Base-by-base conservation (phyloP, 2,329 filamentous ascomycete species). In the Calonectria pteridis region DNA sequence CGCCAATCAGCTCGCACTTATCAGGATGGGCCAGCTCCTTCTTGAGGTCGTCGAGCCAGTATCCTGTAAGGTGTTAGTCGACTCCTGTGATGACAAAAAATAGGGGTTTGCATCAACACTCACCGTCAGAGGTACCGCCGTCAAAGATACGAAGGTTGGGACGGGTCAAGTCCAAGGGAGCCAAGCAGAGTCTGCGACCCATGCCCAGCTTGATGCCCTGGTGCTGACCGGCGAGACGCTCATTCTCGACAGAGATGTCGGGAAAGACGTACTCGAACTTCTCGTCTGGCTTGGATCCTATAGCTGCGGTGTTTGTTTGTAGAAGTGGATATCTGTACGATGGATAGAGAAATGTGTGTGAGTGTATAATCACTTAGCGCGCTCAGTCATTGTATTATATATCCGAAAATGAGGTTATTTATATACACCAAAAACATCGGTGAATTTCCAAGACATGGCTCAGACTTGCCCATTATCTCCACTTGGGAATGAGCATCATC, bases 231-330 rank as follows among this genome's bases (percentile, higher is more conserved):
- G 29, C 31, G 29, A 67, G 64, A 35, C 64, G 64, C 20, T 53
- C 33, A 53, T 67, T 53, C 64, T 67, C 64, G 64, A 66, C 63
- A 4, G 40, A 50, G 10, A 50, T 35, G 28, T 66, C 46, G 20
- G 40, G 40, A 35, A 66, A 66, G 20, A 66, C 63, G 16, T 66
- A 66, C 63, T 66, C 46, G 63, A 50, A 66, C 10, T 51, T 43
- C 4, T 51, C 43, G n/a, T 66, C 46, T 50, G 46, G 18, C 46
- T 50, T 50, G 46, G 46, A 50, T 26, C 46, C 46, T 23, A 50
- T 50, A 5, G n/a, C 28, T 13, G 23, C n/a, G 23, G n/a, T 26
- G 23, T 10, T 26, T 50, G 4, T 20, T 26, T 7, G 26, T 50
- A 50, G n/a, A 28, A 11, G 10, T 33, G 33, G 33, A 33, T 33